These are phyloP conservation scores for Magnolia changhungtana DNA, from an alignment of 164 flowering plant species.

Conservation along the genomic window DNA sequence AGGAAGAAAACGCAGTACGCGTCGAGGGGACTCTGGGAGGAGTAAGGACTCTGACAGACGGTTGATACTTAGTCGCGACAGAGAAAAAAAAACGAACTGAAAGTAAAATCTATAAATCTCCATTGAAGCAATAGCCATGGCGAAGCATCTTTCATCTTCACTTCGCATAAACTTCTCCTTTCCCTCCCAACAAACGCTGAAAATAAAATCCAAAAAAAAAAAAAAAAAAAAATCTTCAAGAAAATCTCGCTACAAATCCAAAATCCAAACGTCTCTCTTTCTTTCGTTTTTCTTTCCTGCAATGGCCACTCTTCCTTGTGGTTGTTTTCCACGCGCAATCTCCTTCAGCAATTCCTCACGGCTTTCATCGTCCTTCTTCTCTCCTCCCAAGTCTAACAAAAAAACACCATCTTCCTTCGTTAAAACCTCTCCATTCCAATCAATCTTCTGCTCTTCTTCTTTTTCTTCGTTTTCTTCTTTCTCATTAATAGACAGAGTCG, in stretches of 20 bases:
- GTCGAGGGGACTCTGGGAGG: too few species aligned
- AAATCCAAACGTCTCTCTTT: background rate
- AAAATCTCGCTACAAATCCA: background rate
- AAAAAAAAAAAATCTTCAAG: background rate
- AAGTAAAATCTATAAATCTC: background rate
- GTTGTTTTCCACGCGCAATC: background rate
- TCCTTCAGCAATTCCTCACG: background rate
- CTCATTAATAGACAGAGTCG: constrained; percentile 57
- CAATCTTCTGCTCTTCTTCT: constrained; percentile 16
- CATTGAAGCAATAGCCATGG: background rate
- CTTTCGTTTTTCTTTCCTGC: background rate
- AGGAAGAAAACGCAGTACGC: too few species aligned
- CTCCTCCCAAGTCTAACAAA: background rate
- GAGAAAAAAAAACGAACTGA: background rate
- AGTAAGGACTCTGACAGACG: too few species aligned
- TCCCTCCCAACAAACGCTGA: background rate
- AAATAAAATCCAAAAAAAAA: too few species aligned
- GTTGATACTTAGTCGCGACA: background rate
- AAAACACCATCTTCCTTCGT: background rate
- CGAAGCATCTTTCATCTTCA: background rate
- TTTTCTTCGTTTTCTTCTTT: constrained; percentile 47
- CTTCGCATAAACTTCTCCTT: background rate
- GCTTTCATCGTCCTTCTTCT: background rate
- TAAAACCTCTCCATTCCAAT: background rate
- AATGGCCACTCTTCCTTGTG: background rate